A percentile compares a stretch with the other conserved stretches of the same genome.
Conservation (phyloP, 208 protist genomes). For the Trypanosoma caninum region DNA sequence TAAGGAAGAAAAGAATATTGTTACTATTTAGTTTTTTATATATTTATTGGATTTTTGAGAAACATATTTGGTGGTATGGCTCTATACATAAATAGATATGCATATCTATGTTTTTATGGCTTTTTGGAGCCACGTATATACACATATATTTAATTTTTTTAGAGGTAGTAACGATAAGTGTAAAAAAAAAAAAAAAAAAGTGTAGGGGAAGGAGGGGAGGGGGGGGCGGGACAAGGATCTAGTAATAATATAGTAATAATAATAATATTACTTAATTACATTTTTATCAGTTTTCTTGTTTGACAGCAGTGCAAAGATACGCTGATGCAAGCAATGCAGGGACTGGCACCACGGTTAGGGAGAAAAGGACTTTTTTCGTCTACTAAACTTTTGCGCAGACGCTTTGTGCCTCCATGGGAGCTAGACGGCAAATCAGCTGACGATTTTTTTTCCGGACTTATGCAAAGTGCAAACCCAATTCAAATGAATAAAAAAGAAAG, state of each 20-base stretch:
- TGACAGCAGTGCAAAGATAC: background rate
- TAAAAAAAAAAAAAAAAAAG: constrained; percentile 27
- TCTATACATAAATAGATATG: no score
- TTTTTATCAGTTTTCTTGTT: background rate
- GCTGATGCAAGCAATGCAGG: background rate
- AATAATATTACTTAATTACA: no score
- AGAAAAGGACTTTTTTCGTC: background rate
- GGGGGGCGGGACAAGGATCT: background rate
- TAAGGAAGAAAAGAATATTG: no score
- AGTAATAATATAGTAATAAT: no score
- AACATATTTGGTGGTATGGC: no score
- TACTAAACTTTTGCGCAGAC: constrained; percentile 22
- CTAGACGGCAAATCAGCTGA: constrained; percentile 73
- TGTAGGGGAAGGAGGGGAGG: background rate
- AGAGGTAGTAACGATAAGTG: no score
- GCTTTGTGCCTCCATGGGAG: constrained; percentile 88
- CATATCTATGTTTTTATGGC: no score
- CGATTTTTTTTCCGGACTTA: constrained; percentile 72
- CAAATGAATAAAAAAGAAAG: constrained; percentile 36
- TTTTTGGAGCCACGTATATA: no score
- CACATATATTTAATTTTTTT: background rate
- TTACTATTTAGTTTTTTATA: no score
- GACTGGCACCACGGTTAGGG: background rate
- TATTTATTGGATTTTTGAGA: no score
- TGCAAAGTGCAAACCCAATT: constrained; percentile 67